phyloP scores from a whole-genome alignment of 1,284 basidiomycete species.

The Papiliotrema terrestris region DNA sequence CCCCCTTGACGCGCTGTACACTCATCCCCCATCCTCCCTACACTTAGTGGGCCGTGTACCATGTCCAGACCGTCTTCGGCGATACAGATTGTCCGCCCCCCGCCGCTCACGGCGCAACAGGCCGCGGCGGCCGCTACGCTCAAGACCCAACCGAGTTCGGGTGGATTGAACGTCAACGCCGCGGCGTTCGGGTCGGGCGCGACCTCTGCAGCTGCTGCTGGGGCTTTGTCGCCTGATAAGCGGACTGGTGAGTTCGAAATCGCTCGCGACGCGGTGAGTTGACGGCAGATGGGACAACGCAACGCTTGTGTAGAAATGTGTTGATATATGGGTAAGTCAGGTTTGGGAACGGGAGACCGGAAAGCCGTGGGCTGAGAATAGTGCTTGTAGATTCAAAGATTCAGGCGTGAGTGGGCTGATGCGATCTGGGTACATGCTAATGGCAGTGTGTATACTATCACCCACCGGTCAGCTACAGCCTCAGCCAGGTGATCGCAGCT shows the following conservation, averaged over 20 bases:
- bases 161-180: background rate
- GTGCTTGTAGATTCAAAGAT: conserved; percentile 78
- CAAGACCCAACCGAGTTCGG: background rate
- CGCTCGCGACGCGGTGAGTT: background rate
- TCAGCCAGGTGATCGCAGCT: background rate
- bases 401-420: conserved; percentile 56
- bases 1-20: conserved; percentile 51
- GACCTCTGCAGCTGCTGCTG: background rate
- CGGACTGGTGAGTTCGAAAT: background rate
- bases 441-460: conserved; percentile 68
- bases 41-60: background rate
- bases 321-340: conserved; percentile 72
- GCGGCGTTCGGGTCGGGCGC: background rate
- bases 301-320: conserved; percentile 79
- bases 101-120: background rate
- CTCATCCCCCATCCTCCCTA: no score
- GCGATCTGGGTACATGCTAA: conserved; percentile 2
- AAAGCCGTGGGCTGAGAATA: conserved; percentile 33
- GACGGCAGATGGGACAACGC: conserved; percentile 35
- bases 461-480: conserved; percentile 60
- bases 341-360: background rate
- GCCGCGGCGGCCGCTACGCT: background rate
- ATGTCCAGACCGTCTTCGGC: background rate
- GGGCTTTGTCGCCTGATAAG: background rate
- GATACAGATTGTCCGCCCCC: background rate